Base-by-base conservation (phyloP, 177 flowering plant species). In the Telopea speciosissima region DNA sequence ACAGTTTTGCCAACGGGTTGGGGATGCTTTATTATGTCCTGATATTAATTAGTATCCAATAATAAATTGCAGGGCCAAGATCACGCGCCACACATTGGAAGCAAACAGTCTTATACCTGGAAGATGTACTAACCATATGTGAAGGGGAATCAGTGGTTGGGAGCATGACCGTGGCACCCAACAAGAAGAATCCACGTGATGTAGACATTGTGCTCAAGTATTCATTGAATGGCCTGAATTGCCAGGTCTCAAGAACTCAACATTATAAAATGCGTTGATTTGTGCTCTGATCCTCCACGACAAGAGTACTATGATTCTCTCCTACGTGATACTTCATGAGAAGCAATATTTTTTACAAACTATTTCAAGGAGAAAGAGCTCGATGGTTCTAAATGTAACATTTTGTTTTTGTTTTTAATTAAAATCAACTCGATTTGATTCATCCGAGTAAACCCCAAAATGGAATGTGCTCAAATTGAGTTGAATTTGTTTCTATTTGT, bases 51-150 rank as follows among this genome's bases (percentile, higher is more conserved):
- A 36, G 9, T 36, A 36, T 36, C 40, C 40, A 49, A 49, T 10
- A 49, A 49, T 24, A 56, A 73, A 64, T 63, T 52, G 80, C 86
- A 95, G 99, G 99, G 58, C 98, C 97, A 21, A 87, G 81, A 72
- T 92, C 97, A 9, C 81, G 94, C 16, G 79, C 85, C 11, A 95
- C 99, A 3, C 99, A 95, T 68, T 95, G 99, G 99, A 95, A 95
- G 82, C 99, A 95, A 72, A 93, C 99, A 5, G 97, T 92, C 8
- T 73, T 95, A 8, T 95, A 95, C 85, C 85, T 95, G 49, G 99
- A 92, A 77, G 99, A 95, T 75, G 96, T 91, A 62, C 73, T 95
- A 25, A 91, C 94, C 9, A 83, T 95, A 44, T 92, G 99, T 36
- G 85, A 90, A 79, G 99, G 98, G 10, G 99, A 95, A 78, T 72